These are phyloP conservation scores for Alternaria gaisen DNA, from an alignment of 2,329 filamentous ascomycete species.

Conservation along the genomic window DNA sequence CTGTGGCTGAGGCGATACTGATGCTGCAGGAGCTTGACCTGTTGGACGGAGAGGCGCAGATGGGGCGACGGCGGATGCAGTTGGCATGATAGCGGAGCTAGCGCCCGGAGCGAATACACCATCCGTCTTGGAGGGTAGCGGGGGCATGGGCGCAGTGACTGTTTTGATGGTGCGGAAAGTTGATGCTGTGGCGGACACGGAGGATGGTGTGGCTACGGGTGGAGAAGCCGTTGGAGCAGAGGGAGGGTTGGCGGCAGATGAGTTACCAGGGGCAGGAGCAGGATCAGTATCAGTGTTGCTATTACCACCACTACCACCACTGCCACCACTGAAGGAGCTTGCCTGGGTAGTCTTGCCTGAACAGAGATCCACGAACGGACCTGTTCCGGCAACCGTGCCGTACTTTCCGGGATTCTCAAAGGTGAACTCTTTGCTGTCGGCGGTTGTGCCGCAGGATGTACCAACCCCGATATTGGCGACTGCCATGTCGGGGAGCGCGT, in stretches of 20 bases:
- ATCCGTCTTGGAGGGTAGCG: slow-evolving; percentile 6
- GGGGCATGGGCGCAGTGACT: slow-evolving; percentile 30
- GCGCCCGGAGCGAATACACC: background rate
- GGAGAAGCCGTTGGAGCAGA: slow-evolving; percentile 10
- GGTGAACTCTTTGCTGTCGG: slow-evolving; percentile 53
- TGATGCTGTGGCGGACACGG: slow-evolving; percentile 14
- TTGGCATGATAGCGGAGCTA: background rate
- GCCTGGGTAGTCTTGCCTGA: slow-evolving; percentile 20
- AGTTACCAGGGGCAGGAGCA: slow-evolving; percentile 8
- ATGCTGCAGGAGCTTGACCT: background rate
- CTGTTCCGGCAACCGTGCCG: slow-evolving; percentile 44
- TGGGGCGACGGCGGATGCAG: background rate
- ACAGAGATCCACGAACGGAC: slow-evolving; percentile 38
- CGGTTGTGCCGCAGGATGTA: slow-evolving; percentile 59
- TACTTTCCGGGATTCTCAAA: slow-evolving; percentile 73
- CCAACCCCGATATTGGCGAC: slow-evolving; percentile 68
- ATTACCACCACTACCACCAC: background rate
- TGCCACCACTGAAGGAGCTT: slow-evolving; percentile 7
- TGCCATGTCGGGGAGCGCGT: slow-evolving; percentile 74
- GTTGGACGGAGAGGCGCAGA: slow-evolving; percentile 4
- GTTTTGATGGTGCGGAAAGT: slow-evolving; percentile 37
- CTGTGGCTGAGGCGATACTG: background rate
- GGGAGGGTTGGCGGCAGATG: slow-evolving; percentile 12
- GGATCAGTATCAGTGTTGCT: background rate
- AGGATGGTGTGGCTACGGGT: slow-evolving; percentile 1